Evolutionary conservation across 345 rosid species (phyloP), one percentile per base, ranked within the genome.

Genomic region (Carallia pectinifolia): DNA sequence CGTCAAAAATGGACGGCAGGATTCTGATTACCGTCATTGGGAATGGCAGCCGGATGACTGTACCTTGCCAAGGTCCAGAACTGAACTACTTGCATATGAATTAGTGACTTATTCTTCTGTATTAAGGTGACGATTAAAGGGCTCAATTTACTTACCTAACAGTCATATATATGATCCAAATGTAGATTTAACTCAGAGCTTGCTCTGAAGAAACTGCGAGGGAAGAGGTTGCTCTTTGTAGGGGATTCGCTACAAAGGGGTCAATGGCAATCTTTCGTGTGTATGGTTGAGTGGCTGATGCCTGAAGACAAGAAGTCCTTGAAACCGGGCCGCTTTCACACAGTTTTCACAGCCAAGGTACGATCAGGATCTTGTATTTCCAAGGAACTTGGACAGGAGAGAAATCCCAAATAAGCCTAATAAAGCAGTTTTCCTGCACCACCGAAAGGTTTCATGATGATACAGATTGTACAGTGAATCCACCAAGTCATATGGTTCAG

Each of bases 21-120:
- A 94, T 64, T 81, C 88, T 1, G 86, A 87, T 71, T 94, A 91
- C 72, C 91, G 70, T 16, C 85, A 81, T 47, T 94, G 97, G 98
- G 92, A 86, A 69, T 94, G 98, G 98, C 97, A 85, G 73, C 97
- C 96, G 2, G 95, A 90, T 39, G 98, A 94, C 67, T 94, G 98
- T 62, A 78, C 82, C 40, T 67, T 94, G 71, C 96, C 97, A 36
- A 81, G 87, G 98, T 91, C 34, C 7, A 47, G n/a, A 64, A 53
- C 3, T 62, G 7, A 50, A 0, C 58, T 17, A 66, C 29, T 19
- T 29, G 7, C 12, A 39, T 44, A 44, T 44, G 36, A 63, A 40
- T 63, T 12, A 12, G 52, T 39, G 40, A 15, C 5, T 23, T 39
- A 40, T 8, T 39, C 40, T 63, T 5, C 33, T 44, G 18, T 38